phyloP scores from a whole-genome alignment of 257 asterid species.

The Nicotiana attenuata region DNA sequence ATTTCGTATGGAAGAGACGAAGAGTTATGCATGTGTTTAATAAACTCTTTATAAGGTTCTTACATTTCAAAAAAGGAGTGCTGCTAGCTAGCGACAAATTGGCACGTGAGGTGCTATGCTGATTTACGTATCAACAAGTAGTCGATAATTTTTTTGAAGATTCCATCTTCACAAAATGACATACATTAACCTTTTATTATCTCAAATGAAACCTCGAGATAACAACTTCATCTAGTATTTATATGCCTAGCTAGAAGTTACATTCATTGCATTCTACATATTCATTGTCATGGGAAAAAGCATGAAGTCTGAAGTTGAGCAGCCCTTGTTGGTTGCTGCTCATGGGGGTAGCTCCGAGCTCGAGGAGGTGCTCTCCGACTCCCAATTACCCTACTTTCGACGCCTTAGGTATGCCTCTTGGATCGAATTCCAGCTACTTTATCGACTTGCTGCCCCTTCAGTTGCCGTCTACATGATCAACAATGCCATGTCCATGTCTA shows the following conservation, averaged over 20 bases:
- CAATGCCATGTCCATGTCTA: conserved; percentile 32
- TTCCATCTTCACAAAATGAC: no score
- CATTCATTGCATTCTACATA: background rate
- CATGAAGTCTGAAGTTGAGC: background rate
- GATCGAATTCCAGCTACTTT: conserved; percentile 31
- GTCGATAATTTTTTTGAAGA: no score
- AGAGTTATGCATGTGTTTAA: no score
- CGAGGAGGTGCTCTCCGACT: conserved; percentile 28
- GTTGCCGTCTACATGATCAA: conserved; percentile 33
- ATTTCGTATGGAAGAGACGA: no score
- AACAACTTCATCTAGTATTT: background rate
- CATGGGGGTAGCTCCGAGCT: conserved; percentile 26
- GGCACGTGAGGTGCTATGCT: conserved; percentile 5
- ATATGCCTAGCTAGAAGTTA: background rate
- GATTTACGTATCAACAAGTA: no score
- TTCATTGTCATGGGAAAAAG: background rate
- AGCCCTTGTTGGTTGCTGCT: conserved; percentile 1
- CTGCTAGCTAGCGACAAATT: conserved; percentile 17
- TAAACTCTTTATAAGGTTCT: no score
- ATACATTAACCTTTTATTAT: background rate
- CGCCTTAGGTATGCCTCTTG: conserved; percentile 24
- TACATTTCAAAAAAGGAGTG: no score
- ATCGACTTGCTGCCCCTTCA: conserved; percentile 34
- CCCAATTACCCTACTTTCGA: conserved; percentile 13
- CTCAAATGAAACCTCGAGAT: background rate